phyloP scores from a whole-genome alignment of 2,329 filamentous ascomycete species.

The Leptosphaerulina australis region DNA sequence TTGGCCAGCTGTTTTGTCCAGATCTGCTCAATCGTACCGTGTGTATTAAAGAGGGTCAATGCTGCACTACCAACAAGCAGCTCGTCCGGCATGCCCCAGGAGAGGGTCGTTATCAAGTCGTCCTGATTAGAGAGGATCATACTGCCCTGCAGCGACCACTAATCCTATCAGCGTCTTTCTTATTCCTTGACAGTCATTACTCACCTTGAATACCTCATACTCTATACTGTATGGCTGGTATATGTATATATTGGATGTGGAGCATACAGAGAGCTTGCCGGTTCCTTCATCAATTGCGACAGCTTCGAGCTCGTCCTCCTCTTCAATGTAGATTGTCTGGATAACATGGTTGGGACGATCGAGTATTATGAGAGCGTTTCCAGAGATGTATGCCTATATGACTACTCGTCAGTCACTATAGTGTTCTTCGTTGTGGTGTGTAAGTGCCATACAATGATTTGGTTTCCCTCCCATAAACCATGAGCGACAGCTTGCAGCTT shows the following conservation, averaged over 20 bases:
- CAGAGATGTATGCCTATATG: slow-evolving; percentile 81
- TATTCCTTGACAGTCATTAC: not conserved
- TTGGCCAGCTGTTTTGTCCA: slow-evolving; percentile 80
- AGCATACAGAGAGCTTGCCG: slow-evolving; percentile 83
- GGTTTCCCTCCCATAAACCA: slow-evolving; percentile 73
- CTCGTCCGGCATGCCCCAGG: slow-evolving; percentile 88
- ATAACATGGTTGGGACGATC: slow-evolving; percentile 74
- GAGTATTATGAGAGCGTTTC: slow-evolving; percentile 84
- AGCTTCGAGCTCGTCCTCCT: slow-evolving; percentile 70
- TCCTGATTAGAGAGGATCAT: slow-evolving; percentile 57
- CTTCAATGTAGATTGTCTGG: slow-evolving; percentile 90
- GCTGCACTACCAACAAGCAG: slow-evolving; percentile 75
- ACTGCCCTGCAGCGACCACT: slow-evolving; percentile 68
- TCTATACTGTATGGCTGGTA: slow-evolving; percentile 76
- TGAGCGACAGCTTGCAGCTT: slow-evolving; percentile 78
- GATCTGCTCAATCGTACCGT: slow-evolving; percentile 60
- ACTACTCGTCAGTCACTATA: slow-evolving; percentile 16
- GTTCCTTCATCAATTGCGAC: slow-evolving; percentile 80
- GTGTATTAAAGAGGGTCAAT: slow-evolving; percentile 71
- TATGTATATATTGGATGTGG: slow-evolving; percentile 69
- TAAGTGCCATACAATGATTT: slow-evolving; percentile 68
- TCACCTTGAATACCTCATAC: slow-evolving; percentile 76
- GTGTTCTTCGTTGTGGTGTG: slow-evolving; percentile 2
- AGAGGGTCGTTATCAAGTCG: slow-evolving; percentile 66
- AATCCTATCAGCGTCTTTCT: slow-evolving; percentile 36